Base-by-base conservation (phyloP, 148 eudicot species). In the Pouteria glomerata region DNA sequence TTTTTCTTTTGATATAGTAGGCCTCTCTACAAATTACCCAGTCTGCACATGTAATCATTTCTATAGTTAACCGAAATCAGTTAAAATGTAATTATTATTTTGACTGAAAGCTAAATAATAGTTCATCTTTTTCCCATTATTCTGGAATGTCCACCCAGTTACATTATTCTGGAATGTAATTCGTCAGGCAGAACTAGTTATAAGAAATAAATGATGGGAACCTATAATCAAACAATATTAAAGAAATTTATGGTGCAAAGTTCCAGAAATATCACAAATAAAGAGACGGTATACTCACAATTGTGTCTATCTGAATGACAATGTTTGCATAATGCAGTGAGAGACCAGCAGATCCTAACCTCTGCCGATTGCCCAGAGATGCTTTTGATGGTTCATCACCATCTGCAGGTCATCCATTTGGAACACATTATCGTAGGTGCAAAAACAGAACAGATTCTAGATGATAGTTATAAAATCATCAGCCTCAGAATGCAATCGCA, bases 311-410 rank as follows among this genome's bases (percentile, higher is more conserved):
- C 64, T 82, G 86, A 44, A 77, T 77, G 45, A 88, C 79, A 51
- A 88, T 82, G 71, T 88, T 88, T 34, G 93, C 93, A 75, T 88
- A 88, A 75, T 88, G 93, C 70, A 88, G 70, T 47, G 85, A 73
- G 73, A 88, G 93, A 47, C 93, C 93, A 75, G 84, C 80, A 57
- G 82, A 76, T 63, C 93, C 93, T 57, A 88, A 63, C 63, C 71
- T 86, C 55, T 60, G 74, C 69, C 63, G 78, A 58, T 70, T 69
- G 64, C 23, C 70, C 37, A 44, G 58, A 61, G 76, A 73, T 63
- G 68, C 76, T 45, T 71, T 57, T 39, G 61, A 76, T 34, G 67
- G 73, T 52, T 57, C 48, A 71, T 64, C 74, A 73, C 47, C 69
- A 70, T 76, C 86, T 83, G 81, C 65, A 66, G 63, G 71, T 60